Conservation (phyloP, 2,329 filamentous ascomycete genomes). For the Alternaria tenuissima region DNA sequence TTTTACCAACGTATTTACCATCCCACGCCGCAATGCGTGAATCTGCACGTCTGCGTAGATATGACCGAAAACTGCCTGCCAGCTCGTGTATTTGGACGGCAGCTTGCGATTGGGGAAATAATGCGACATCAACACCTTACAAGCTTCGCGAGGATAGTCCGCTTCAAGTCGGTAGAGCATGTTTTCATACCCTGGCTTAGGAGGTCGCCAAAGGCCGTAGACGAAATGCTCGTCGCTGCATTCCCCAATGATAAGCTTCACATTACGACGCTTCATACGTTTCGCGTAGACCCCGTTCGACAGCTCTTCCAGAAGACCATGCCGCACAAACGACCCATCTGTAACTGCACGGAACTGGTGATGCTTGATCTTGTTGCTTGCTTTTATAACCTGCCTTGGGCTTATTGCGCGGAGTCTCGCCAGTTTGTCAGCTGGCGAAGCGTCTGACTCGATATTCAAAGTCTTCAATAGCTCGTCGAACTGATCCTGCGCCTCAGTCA, state of each 20-base stretch:
- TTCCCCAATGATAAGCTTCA: constrained; percentile 63
- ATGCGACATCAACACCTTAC: constrained; percentile 54
- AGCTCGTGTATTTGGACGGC: constrained; percentile 53
- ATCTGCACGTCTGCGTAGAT: constrained; percentile 67
- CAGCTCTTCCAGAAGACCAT: constrained; percentile 56
- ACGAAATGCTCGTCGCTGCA: constrained; percentile 62
- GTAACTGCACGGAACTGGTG: constrained; percentile 65
- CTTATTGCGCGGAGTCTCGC: constrained; percentile 53
- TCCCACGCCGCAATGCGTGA: constrained; percentile 61
- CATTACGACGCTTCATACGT: constrained; percentile 54
- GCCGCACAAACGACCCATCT: constrained; percentile 59
- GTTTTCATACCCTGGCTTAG: constrained; percentile 51
- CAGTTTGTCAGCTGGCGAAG: constrained; percentile 57
- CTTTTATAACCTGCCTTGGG: constrained; percentile 53
- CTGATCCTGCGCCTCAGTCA: constrained; percentile 59
- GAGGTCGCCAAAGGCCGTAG: constrained; percentile 62
- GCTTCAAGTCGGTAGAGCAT: constrained; percentile 59
- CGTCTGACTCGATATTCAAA: constrained; percentile 54
- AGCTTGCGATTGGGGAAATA: constrained; percentile 55
- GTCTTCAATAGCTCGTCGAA: constrained; percentile 60
- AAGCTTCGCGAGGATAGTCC: constrained; percentile 60
- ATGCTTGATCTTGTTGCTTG: constrained; percentile 54
- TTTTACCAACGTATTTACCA: constrained; percentile 56
- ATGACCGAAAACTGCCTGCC: constrained; percentile 62
- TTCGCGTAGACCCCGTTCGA: constrained; percentile 59